Percentiles rank a stretch among this genome's conserved stretches.
These are phyloP conservation scores for Fusarium oligoseptatum DNA, from an alignment of 2,329 filamentous ascomycete genomes.

Conservation along the genomic window DNA sequence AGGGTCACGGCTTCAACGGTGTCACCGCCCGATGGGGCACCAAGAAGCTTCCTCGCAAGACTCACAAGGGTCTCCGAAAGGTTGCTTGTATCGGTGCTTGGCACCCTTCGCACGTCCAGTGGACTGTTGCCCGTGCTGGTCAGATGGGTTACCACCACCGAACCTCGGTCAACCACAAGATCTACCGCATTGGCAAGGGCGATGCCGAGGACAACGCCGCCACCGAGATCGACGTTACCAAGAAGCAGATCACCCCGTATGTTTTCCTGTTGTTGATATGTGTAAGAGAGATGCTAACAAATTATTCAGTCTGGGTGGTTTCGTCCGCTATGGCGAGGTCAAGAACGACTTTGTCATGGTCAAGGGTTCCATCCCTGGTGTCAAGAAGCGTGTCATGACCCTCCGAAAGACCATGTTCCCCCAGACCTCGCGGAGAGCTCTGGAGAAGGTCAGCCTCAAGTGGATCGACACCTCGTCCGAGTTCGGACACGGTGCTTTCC, in stretches of 20 bases:
- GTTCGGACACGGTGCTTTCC: conserved; percentile 99
- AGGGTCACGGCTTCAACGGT: conserved; percentile 98
- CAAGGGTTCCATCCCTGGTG: conserved; percentile 97
- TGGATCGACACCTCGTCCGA: conserved; percentile 99
- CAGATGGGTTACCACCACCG: conserved; percentile 99
- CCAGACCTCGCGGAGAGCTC: conserved; percentile 93
- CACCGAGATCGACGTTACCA: conserved; percentile 95
- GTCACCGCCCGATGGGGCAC: conserved; percentile 99
- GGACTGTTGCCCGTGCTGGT: conserved; percentile 99
- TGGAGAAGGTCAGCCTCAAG: conserved; percentile 99
- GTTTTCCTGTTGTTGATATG: conserved; percentile 57
- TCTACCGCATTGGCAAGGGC: conserved; percentile 98
- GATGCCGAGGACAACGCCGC: conserved; percentile 91
- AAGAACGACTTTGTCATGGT: conserved; percentile 99
- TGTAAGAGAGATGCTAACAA: conserved; percentile 50
- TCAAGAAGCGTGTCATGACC: conserved; percentile 99
- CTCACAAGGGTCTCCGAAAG: conserved; percentile 99
- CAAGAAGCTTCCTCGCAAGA: conserved; percentile 99
- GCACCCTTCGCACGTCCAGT: conserved; percentile 99
- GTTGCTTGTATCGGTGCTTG: conserved; percentile 99
- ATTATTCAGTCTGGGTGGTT: conserved; percentile 86
- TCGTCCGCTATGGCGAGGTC: conserved; percentile 98
- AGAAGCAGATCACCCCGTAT: conserved; percentile 99
- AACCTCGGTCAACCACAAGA: conserved; percentile 99
- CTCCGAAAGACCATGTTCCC: conserved; percentile 99